These are phyloP conservation scores for Metarhizium robertsii DNA, from an alignment of 2,329 filamentous ascomycete genomes.

Conservation along the genomic window DNA sequence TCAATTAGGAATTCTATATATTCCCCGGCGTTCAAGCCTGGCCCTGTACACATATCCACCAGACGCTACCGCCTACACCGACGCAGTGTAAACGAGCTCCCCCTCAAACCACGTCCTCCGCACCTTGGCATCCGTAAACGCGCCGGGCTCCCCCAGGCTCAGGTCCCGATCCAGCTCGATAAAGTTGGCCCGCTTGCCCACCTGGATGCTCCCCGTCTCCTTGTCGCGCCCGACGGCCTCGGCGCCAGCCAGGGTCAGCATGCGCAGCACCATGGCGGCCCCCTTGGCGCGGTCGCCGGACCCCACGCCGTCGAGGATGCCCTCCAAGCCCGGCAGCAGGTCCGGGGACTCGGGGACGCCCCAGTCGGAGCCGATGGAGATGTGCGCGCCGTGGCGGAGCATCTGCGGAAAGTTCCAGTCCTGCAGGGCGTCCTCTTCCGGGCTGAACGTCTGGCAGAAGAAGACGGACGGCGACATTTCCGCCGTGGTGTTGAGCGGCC, in stretches of 20 bases:
- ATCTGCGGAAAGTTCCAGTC: not conserved
- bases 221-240: conserved; percentile 1
- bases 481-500: not conserved
- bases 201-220: not conserved
- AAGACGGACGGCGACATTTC: conserved; percentile 3
- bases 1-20: too few species aligned
- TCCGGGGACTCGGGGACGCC: not conserved
- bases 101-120: too few species aligned
- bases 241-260: not conserved
- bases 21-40: too few species aligned
- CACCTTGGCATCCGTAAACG: too few species aligned
- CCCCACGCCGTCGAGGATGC: too few species aligned
- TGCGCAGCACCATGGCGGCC: too few species aligned
- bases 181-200: conserved; percentile 1
- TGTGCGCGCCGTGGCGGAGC: conserved; percentile 1
- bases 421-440: not conserved
- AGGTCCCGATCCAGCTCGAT: not conserved
- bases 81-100: not conserved
- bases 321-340: not conserved
- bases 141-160: not conserved
- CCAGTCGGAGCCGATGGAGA: conserved; percentile 3
- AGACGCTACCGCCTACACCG: too few species aligned
- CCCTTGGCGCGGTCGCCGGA: too few species aligned
- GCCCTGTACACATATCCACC: too few species aligned
- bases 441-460: not conserved